Conservation (phyloP, 257 asterid genomes). For the Nicotiana paniculata region DNA sequence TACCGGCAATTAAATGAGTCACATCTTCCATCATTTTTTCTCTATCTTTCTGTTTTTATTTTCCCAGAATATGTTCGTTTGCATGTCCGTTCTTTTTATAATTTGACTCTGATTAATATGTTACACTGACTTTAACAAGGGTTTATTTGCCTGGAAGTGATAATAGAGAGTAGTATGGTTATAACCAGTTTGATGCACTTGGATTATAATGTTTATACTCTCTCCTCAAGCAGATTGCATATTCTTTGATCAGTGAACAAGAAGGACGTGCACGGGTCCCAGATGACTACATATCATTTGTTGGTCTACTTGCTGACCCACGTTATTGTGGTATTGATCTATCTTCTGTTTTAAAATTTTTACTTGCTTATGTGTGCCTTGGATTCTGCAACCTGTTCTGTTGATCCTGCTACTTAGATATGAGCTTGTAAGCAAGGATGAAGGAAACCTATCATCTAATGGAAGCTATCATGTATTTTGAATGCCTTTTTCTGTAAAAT, state of each 20-base stretch:
- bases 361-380: neutral
- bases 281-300: conserved; percentile 88
- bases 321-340: conserved; percentile 63
- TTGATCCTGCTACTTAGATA: neutral
- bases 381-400: neutral
- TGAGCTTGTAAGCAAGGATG: conserved; percentile 5
- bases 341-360: neutral
- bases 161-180: neutral
- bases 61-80: neutral
- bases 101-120: neutral
- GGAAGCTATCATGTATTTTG: neutral
- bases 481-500: neutral
- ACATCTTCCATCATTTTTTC: neutral
- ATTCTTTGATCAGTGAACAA: conserved; percentile 90
- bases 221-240: conserved; percentile 66
- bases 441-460: neutral
- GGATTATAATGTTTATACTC: neutral
- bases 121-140: neutral
- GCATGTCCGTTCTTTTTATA: conserved; percentile 1
- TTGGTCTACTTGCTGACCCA: conserved; percentile 92
- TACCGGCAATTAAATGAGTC: neutral
- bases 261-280: conserved; percentile 62
- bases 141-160: conserved; percentile 7
- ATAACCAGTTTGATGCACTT: neutral
- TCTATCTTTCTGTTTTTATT: neutral